A percentile compares a stretch with the other conserved stretches of the same genome.
These are phyloP conservation scores for Seminavis robusta DNA, from an alignment of 108 stramenopile species.

Conservation along the genomic window DNA sequence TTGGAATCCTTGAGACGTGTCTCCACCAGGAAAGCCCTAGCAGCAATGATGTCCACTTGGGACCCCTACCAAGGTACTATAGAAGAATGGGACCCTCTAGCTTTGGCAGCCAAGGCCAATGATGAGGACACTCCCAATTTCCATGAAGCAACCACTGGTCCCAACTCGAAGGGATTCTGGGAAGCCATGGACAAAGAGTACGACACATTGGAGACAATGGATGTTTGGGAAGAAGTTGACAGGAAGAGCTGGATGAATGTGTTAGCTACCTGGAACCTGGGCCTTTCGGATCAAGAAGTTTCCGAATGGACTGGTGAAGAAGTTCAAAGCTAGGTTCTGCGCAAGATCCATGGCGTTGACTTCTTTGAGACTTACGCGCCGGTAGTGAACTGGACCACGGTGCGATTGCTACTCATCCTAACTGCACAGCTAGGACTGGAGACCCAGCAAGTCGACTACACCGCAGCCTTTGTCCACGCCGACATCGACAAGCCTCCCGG, in stretches of 20 bases:
- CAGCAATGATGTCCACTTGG: too few species aligned
- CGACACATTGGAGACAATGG: too few species aligned
- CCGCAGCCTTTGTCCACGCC: constrained; percentile 49
- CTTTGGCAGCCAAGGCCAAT: constrained; percentile 22
- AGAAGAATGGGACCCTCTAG: constrained; percentile 1
- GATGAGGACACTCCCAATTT: constrained; percentile 29
- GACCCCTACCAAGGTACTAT: too few species aligned
- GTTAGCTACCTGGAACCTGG: constrained; percentile 18
- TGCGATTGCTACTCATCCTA: constrained; percentile 26
- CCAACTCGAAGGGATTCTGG: constrained; percentile 15
- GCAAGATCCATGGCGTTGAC: constrained; percentile 55
- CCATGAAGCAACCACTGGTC: constrained; percentile 37
- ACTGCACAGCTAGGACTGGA: constrained; percentile 13
- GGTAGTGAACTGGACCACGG: constrained; percentile 46
- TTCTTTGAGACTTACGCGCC: constrained; percentile 51
- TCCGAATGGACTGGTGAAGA: constrained; percentile 39
- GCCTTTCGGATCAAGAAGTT: constrained; percentile 29
- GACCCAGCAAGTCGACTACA: constrained; percentile 42
- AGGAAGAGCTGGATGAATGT: constrained; percentile 6
- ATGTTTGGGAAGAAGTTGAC: neutral
- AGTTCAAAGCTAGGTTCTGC: constrained; percentile 59
- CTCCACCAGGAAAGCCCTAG: too few species aligned
- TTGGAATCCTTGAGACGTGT: too few species aligned
- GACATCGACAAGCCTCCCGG: constrained; percentile 11
- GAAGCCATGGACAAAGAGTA: constrained; percentile 20